These are phyloP conservation scores for Actinidia arguta DNA, from an alignment of 179 eudicot genomes.

Conservation along the genomic window DNA sequence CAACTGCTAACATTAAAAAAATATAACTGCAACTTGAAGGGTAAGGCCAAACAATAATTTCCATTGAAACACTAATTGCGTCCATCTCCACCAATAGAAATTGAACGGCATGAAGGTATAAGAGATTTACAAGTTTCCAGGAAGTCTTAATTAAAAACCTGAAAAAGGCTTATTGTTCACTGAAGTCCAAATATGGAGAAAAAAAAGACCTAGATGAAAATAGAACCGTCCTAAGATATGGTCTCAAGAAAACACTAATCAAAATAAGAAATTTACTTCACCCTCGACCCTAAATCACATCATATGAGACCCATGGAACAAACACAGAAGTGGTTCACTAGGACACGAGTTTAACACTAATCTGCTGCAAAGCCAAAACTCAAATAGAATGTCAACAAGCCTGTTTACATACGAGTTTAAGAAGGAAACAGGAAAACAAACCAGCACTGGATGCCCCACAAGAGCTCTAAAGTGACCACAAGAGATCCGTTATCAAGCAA, in stretches of 20 bases:
- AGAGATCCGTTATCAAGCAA: constrained; percentile 21
- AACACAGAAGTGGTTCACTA: constrained; percentile 8
- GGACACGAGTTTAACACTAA: background rate
- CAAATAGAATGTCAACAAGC: constrained; percentile 10
- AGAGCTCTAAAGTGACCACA: constrained; percentile 36
- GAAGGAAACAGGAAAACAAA: constrained; percentile 21
- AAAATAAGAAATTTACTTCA: constrained; percentile 20
- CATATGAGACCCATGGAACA: constrained; percentile 17
- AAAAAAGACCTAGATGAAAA: constrained; percentile 18
- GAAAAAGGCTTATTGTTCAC: constrained; percentile 28
- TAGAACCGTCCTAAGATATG: constrained; percentile 13
- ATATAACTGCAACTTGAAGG: constrained; percentile 4
- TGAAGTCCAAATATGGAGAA: constrained; percentile 28
- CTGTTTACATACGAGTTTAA: constrained; percentile 10
- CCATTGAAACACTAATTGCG: background rate
- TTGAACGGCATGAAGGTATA: constrained; percentile 29
- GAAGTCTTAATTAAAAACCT: constrained; percentile 27
- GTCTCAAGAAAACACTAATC: constrained; percentile 25
- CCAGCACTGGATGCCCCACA: constrained; percentile 22
- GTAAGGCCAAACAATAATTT: background rate
- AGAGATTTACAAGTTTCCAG: constrained; percentile 25
- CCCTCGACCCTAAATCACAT: constrained; percentile 35
- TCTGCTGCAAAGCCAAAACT: constrained; percentile 16
- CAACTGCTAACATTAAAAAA: background rate
- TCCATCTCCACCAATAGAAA: constrained; percentile 28